Evolutionary conservation across 129 eudicot genomes (phyloP), one percentile per base, ranked within the genome.

Genomic region (Tagetes erecta): DNA sequence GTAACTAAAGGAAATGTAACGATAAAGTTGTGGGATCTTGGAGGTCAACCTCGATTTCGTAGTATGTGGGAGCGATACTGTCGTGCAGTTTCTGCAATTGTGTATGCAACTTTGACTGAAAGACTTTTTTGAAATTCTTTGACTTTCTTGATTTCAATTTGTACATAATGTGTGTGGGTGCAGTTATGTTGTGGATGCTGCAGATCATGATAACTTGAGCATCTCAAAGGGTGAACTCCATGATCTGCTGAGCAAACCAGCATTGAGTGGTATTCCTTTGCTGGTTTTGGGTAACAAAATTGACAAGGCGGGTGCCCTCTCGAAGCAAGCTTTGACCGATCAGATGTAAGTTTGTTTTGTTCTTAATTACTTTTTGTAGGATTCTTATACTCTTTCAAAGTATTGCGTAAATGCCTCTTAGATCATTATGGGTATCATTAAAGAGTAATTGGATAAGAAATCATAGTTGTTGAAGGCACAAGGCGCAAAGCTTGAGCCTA

Each of bases 61-160:
- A 94, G 99, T 58, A 94, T 94, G 97, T 94, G 99, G 99, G 99
- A 94, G 86, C 83, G 97, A 86, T 94, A 94, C 44, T 94, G 99
- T 58, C 97, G 97, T 82, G 96, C 99, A 46, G 99, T 94, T 78
- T 94, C 99, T 42, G 99, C 99, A 70, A 94, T 94, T 60, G 99
- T 94, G 99, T 94, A 91, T 79, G 96, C 46, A 27, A 12, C 52
- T 72, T 46, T 78, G 30, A 35, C 67, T 1, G 12, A 4, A 36
- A 62, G 1, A 62, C 9, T 12, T 62, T 60, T 62, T 36, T 2
- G 44, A 62, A 60, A 35, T 2, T 10, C 12, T 59, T 65, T 65
- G 8, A 71, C 39, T 64, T 64, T 64, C 4, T 64, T 64, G 49
- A 64, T 14, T 40, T 64, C 2, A 3, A 8, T 64, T n/a, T 64